phyloP scores from a whole-genome alignment of 306 rosid genomes.

The Sicyos edulis region DNA sequence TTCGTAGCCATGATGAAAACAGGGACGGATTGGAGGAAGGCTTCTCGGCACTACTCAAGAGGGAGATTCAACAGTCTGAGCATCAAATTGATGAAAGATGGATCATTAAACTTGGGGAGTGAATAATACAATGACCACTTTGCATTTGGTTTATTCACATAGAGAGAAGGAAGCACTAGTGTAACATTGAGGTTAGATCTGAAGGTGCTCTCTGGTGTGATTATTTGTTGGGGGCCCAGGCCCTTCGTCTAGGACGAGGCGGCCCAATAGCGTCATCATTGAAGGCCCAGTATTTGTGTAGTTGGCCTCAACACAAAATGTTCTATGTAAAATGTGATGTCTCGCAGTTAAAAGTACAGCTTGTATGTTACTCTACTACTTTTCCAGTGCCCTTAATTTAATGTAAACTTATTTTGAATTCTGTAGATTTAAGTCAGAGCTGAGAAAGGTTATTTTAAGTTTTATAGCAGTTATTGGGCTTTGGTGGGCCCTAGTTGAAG shows the following conservation, averaged over 20 bases:
- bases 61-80: slow-evolving; percentile 99
- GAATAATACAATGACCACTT: slow-evolving; percentile 31
- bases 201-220: slow-evolving; percentile 57
- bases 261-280: slow-evolving; percentile 17
- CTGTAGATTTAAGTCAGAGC: too few relatives aligned
- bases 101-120: slow-evolving; percentile 82
- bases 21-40: too few relatives aligned
- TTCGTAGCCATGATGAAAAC: slow-evolving; percentile 59
- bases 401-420: too few relatives aligned
- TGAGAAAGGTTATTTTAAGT: too few relatives aligned
- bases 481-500: too few relatives aligned
- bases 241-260: slow-evolving; percentile 18
- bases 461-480: too few relatives aligned
- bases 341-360: slow-evolving; percentile 16
- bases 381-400: not conserved
- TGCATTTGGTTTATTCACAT: slow-evolving; percentile 29
- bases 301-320: slow-evolving; percentile 23
- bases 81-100: slow-evolving; percentile 97
- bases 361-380: slow-evolving; percentile 20
- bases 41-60: slow-evolving; percentile 94
- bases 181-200: slow-evolving; percentile 36
- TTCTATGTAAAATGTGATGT: slow-evolving; percentile 14
- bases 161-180: slow-evolving; percentile 26
- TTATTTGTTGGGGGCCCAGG: slow-evolving; percentile 32
- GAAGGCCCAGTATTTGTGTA: slow-evolving; percentile 30